A percentile compares a stretch with the other conserved stretches of the same genome.
Conservation (phyloP, 805 yeast species). For the Tetrapisispora pingtungensis region DNA sequence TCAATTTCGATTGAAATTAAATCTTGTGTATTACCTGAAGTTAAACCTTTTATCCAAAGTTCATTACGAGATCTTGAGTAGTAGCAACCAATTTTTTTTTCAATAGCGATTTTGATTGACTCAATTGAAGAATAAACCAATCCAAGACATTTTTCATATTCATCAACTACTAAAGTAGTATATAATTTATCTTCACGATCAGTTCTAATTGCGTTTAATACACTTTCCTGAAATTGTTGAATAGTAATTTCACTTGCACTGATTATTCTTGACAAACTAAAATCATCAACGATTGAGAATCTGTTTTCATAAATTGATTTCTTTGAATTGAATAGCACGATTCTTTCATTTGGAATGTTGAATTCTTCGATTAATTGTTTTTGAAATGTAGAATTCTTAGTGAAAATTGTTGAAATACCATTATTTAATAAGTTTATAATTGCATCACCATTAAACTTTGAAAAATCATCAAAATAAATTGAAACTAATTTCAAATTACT, state of each 20-base stretch:
- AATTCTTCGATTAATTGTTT: conserved; percentile 29
- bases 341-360: conserved; percentile 44
- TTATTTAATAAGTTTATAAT: conserved; percentile 46
- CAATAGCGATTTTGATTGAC: conserved; percentile 73
- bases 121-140: conserved; percentile 82
- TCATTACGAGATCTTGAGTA: conserved; percentile 83
- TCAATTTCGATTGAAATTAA: conserved; percentile 60
- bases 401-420: conserved; percentile 45
- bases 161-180: conserved; percentile 73
- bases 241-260: conserved; percentile 11
- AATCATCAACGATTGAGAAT: conserved; percentile 5
- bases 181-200: conserved; percentile 82
- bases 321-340: conserved; percentile 26
- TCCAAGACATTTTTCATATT: conserved; percentile 66
- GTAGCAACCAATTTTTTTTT: conserved; percentile 79
- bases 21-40: conserved; percentile 91
- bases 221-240: conserved; percentile 10
- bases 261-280: neutral
- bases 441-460: conserved; percentile 32
- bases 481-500: conserved; percentile 18
- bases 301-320: conserved; percentile 13
- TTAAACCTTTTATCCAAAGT: conserved; percentile 91
- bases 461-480: conserved; percentile 17
- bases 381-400: conserved; percentile 18
- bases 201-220: conserved; percentile 49